A percentile compares a stretch with the other conserved stretches of the same genome.
Evolutionary conservation across 2,329 filamentous ascomycete species (phyloP).

Genomic region (Pseudogymnoascus sp.): DNA sequence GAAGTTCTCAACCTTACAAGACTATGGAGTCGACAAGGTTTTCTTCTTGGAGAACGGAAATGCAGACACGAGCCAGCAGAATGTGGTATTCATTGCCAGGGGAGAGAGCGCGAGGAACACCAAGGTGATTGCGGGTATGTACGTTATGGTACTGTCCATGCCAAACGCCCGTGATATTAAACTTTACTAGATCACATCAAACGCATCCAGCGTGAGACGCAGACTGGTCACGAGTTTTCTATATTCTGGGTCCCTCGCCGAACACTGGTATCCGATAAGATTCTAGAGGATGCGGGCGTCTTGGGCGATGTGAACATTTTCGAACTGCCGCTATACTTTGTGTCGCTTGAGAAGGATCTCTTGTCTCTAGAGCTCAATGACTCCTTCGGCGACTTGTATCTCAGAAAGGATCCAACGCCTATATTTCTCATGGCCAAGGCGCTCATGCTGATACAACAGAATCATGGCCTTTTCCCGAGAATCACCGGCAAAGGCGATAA

Average conservation of each 20-base stretch:
- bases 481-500: slow-evolving; percentile 96
- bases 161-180: slow-evolving; percentile 31
- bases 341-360: slow-evolving; percentile 84
- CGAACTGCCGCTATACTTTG: slow-evolving; percentile 82
- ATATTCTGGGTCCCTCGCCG: slow-evolving; percentile 93
- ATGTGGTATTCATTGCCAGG: slow-evolving; percentile 86
- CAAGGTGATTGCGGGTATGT: slow-evolving; percentile 75
- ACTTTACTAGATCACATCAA: slow-evolving; percentile 73
- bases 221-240: slow-evolving; percentile 89
- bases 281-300: slow-evolving; percentile 87
- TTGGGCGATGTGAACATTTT: slow-evolving; percentile 84
- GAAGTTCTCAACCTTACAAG: slow-evolving; percentile 90
- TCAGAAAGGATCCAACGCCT: slow-evolving; percentile 85
- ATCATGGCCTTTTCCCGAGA: slow-evolving; percentile 86
- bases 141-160: slow-evolving; percentile 18
- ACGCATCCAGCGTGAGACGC: slow-evolving; percentile 76
- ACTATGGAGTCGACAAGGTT: slow-evolving; percentile 96
- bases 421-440: slow-evolving; percentile 83
- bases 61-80: slow-evolving; percentile 86
- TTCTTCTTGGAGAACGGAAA: slow-evolving; percentile 96
- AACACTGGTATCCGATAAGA: slow-evolving; percentile 81
- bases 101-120: slow-evolving; percentile 83
- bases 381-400: slow-evolving; percentile 78
- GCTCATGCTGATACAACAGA: slow-evolving; percentile 87
- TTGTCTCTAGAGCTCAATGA: slow-evolving; percentile 85